Evolutionary conservation across 1,139 yeast genomes (phyloP).

Genomic region (Oligophagozyma castellii): DNA sequence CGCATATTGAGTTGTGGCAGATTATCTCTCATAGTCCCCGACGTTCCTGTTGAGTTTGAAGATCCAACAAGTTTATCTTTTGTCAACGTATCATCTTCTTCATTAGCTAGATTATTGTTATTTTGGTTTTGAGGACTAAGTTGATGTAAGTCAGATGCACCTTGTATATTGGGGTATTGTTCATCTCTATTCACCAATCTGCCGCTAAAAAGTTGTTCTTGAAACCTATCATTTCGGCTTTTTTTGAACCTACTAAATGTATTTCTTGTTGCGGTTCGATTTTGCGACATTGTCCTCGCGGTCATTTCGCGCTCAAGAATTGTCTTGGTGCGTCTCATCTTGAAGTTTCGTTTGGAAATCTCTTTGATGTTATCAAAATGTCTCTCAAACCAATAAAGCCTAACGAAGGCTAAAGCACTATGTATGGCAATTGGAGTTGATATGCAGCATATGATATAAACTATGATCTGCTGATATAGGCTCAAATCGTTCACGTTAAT

Average conservation of each 20-base stretch:
- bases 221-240: conserved; percentile 14
- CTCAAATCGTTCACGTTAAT: conserved; percentile 46
- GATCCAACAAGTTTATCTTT: conserved; percentile 1
- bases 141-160: no score
- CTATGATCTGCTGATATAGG: conserved; percentile 64
- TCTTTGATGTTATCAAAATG: conserved; percentile 72
- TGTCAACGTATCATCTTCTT: background rate
- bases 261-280: conserved; percentile 5
- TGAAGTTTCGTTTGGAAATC: conserved; percentile 57
- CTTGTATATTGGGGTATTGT: no score
- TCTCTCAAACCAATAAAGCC: conserved; percentile 82
- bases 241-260: conserved; percentile 1
- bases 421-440: conserved; percentile 88
- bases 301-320: conserved; percentile 31
- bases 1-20: background rate
- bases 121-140: conserved; percentile 8
- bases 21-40: background rate
- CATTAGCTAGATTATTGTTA: conserved; percentile 1
- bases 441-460: conserved; percentile 46
- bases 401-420: conserved; percentile 60
- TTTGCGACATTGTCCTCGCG: conserved; percentile 34
- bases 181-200: conserved; percentile 23
- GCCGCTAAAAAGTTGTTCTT: conserved; percentile 25
- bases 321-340: conserved; percentile 71
- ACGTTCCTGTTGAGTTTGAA: background rate